A percentile compares a stretch with the other conserved stretches of the same genome.
These are phyloP conservation scores for Boletus pseudopeckii DNA, from an alignment of 768 basidiomycete species.

Conservation along the genomic window DNA sequence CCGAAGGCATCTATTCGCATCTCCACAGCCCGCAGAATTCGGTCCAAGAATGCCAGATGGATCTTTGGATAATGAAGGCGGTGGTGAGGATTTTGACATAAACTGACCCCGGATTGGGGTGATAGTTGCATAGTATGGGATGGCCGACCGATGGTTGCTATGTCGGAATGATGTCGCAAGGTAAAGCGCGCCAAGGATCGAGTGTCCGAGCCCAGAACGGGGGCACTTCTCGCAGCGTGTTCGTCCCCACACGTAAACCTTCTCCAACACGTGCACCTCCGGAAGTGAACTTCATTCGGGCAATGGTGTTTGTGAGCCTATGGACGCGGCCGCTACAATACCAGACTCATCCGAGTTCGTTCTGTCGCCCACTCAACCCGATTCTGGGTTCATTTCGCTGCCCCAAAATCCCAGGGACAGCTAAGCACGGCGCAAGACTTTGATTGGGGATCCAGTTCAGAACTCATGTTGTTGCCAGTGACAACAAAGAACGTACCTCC, in stretches of 20 bases:
- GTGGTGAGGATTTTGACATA: conserved; percentile 19
- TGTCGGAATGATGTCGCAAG: conserved; percentile 16
- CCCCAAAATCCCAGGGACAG: conserved; percentile 7
- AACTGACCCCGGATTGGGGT: conserved; percentile 18
- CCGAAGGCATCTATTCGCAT: conserved; percentile 24
- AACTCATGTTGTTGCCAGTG: conserved; percentile 22
- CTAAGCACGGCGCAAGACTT: conserved; percentile 5
- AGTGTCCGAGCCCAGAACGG: conserved; percentile 23
- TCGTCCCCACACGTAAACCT: conserved; percentile 23
- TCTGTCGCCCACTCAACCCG: conserved; percentile 2
- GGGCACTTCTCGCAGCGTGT: conserved; percentile 23
- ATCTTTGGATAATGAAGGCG: conserved; percentile 19
- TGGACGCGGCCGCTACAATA: conserved; percentile 12
- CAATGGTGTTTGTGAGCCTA: conserved; percentile 10
- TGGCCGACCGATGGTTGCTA: conserved; percentile 22
- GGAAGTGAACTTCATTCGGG: conserved; percentile 23
- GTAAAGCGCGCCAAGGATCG: conserved; percentile 24
- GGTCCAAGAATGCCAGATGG: conserved; percentile 21
- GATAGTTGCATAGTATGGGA: conserved; percentile 7
- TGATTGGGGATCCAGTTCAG: conserved; percentile 24
- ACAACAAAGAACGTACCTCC: conserved; percentile 23
- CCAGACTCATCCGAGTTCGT: conserved; percentile 17
- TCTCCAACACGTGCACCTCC: conserved; percentile 24
- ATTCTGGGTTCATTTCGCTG: conserved; percentile 7
- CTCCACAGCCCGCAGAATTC: conserved; percentile 23